Base-by-base conservation (phyloP, 2,329 filamentous ascomycete species). In the Nothophoma quercina region DNA sequence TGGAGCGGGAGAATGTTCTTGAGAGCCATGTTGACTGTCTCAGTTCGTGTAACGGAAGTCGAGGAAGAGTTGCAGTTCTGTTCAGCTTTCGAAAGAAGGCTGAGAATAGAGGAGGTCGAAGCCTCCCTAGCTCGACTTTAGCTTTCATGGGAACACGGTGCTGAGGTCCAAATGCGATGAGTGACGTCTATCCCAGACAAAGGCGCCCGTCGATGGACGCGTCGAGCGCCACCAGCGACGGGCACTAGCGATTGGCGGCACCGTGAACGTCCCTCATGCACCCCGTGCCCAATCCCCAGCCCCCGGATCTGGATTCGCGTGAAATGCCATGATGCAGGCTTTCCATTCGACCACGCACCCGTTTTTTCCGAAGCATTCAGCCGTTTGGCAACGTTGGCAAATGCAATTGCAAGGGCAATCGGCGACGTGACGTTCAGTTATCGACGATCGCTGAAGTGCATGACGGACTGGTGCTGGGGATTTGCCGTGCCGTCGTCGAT, bases 121-220 rank as follows among this genome's bases (percentile, higher is more conserved):
- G 29, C 19, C 32, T 22, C 22, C 10, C 32, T 43, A 39, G 32
- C 36, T 26, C 21, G 21, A 13, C 35, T 4, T 21, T 36, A 38
- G 30, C 35, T 30, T 46, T 25, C 19, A 25, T 25, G 25, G 42
- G 9, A 38, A 33, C 29, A 30, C 25, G 16, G 15, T 46, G n/a
- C 30, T 52, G n/a, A 33, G 18, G 13, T 21, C 13, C 15, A 42
- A 25, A 19, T 22, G 13, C 25, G 22, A 39, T 15, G 8, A 48
- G 44, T 53, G 50, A 53, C 50, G 50, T 53, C 43, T 53, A 26
- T 53, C n/a, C 34, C 16, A 43, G 36, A 53, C 43, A 53, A 53
- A 48, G 43, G 18, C 42, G 38, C 42, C 33, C 33, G 43, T 43
- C 50, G 43, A 43, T 48, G 32, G 16, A 34, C 16, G 22, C 43